Evolutionary conservation across 331 rosid genomes (phyloP), one percentile per base, ranked within the genome.

Genomic region (Pyrus hybrid): DNA sequence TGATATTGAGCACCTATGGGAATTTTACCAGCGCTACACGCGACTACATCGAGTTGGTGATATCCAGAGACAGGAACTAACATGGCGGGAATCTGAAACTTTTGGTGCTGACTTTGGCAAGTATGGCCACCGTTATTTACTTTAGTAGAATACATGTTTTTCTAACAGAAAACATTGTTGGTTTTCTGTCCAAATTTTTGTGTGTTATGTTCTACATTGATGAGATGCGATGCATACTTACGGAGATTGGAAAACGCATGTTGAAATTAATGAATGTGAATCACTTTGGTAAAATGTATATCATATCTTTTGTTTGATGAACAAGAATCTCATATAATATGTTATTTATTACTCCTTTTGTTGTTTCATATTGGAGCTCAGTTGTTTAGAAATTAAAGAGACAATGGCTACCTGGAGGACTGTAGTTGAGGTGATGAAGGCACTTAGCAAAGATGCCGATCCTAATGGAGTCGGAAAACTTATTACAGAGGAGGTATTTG

Each of bases 391-490:
- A 77, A 88, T 88, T 86, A 94, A 77, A 85, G 90, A 72, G 80
- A 87, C 83, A 63, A 82, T 94, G 72, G 93, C 97, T 49, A 93
- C 85, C 63, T 69, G 86, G 68, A 89, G 87, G 78, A 97, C 97
- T 70, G 81, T 93, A 72, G 88, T 90, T 83, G 97, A 91, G 88
- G 98, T 91, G 79, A 87, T 93, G 96, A 93, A 94, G 83, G 91
- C 84, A 21, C 92, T 90, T 76, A 90, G 91, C 80, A 79, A 85
- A 79, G 90, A 86, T 81, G 99, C 95, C 73, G 96, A 87, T 85
- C 96, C 97, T 43, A 75, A 35, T 37, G 92, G 95, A 69, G 92
- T 94, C 79, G 97, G 97, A 67, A 86, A 86, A 67, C 89, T 83
- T 77, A 90, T 92, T 71, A 83, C 7, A 77, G 97, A 86, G 76